These are phyloP conservation scores for Hexamita inflata DNA, from an alignment of 208 protist genomes.

Conservation along the genomic window DNA sequence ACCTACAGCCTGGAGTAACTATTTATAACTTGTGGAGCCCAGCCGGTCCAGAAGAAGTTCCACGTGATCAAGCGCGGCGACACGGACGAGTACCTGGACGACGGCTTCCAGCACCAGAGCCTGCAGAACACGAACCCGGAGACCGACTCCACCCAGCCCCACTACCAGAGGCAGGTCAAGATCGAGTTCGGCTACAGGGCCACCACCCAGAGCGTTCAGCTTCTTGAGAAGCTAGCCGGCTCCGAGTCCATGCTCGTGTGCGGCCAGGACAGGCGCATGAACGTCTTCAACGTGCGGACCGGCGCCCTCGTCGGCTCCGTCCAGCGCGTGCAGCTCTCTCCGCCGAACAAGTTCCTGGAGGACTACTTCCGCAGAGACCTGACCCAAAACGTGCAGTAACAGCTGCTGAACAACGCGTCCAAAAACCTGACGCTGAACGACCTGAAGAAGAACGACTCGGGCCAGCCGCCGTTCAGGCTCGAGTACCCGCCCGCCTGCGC, in stretches of 20 bases:
- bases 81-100: background rate
- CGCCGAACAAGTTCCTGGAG: background rate
- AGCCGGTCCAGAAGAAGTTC: background rate
- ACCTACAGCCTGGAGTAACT: background rate
- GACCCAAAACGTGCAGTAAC: background rate
- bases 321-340: background rate
- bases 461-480: background rate
- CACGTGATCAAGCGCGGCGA: too few species aligned
- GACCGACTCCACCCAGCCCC: background rate
- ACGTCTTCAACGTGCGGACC: background rate
- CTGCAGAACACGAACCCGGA: background rate
- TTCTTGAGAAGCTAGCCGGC: background rate
- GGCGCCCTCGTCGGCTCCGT: background rate
- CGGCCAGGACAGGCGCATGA: background rate
- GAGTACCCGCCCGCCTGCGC: background rate
- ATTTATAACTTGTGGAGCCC: background rate
- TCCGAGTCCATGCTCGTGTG: background rate
- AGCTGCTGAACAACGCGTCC: background rate
- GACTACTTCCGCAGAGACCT: background rate
- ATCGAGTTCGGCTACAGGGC: background rate
- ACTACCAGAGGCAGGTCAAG: background rate
- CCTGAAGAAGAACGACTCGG: background rate
- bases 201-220: background rate
- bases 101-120: background rate
- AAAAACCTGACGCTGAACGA: background rate